Base-by-base conservation (phyloP, 495 filamentous ascomycete species). In the Tetracladium setigerum region DNA sequence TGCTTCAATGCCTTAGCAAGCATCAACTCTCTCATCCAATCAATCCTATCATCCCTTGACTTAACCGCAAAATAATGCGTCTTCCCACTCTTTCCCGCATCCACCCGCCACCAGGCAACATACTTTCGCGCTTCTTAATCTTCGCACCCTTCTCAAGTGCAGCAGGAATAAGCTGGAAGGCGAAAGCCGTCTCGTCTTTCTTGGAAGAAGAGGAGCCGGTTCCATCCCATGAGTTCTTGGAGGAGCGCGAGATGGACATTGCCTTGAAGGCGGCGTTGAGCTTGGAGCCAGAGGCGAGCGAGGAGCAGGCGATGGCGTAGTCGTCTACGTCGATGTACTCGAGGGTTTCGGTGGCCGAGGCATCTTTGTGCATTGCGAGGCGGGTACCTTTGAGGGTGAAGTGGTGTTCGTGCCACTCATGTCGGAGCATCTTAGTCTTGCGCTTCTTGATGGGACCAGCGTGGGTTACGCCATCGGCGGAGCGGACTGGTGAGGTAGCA, bases 21-120 rank as follows among this genome's bases (percentile, higher is more conserved):
- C 92, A 98, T 96, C 41, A 98, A 65, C 73, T 96, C 89, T 2
- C 92, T 70, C 92, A 96, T 95, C 92, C 92, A 98, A 54, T 95
- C 91, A 49, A 96, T 95, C 27, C 92, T 76, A 62, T 95, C 86
- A 48, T 97, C 88, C 0, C 88, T 73, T 45, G 72, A 77, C 62
- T 84, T 83, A 46, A 96, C 91, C 0, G 91, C 86, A 56, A 98
- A 97, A 58, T 95, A 87, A 57, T 98, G 91, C n/a, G 80, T 78
- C 75, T 95, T 96, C 44, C 73, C 76, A 30, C 62, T 61, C 1
- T 41, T 49, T 10, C 34, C 41, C 10, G 15, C 54, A 38, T 60
- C 46, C 35, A 82, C 86, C 80, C 83, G 2, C 17, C 39, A 31
- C 13, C 30, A 10, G 30, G 39, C 46, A 61, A 53, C 4, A 53